A percentile compares a stretch with the other conserved stretches of the same genome.
phyloP scores from a whole-genome alignment of 495 filamentous ascomycete genomes.

The Friedmanniomyces simplex region DNA sequence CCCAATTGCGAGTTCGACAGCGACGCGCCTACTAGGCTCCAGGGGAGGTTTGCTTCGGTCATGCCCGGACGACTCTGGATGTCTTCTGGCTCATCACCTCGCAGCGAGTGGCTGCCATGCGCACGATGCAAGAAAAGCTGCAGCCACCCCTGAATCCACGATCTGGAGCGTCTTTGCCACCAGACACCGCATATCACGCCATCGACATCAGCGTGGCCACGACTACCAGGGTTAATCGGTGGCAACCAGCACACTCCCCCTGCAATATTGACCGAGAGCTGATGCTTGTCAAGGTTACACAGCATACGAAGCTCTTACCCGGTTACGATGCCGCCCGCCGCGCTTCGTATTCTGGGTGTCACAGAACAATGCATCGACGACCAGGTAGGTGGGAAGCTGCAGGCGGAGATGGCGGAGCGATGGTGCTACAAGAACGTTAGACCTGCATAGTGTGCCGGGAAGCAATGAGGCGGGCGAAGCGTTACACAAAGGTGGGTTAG shows the following conservation, averaged over 20 bases:
- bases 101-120: neutral
- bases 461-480: neutral
- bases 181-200: neutral
- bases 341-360: neutral
- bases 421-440: neutral
- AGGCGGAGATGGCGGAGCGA: neutral
- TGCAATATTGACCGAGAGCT: neutral
- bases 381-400: conserved; percentile 9
- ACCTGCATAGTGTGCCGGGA: neutral
- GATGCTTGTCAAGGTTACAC: neutral
- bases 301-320: neutral
- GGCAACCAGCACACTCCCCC: neutral
- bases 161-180: neutral
- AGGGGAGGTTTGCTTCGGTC: no score
- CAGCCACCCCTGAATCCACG: neutral
- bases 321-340: neutral
- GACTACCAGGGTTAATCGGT: neutral
- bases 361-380: neutral
- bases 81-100: neutral
- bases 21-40: no score
- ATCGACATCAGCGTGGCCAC: neutral
- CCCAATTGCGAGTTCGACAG: no score
- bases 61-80: no score
- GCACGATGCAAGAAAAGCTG: no score
- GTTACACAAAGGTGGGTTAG: neutral